A percentile compares a stretch with the other conserved stretches of the same genome.
Conservation (phyloP, 495 filamentous ascomycete species). For the Glonium stellatum region DNA sequence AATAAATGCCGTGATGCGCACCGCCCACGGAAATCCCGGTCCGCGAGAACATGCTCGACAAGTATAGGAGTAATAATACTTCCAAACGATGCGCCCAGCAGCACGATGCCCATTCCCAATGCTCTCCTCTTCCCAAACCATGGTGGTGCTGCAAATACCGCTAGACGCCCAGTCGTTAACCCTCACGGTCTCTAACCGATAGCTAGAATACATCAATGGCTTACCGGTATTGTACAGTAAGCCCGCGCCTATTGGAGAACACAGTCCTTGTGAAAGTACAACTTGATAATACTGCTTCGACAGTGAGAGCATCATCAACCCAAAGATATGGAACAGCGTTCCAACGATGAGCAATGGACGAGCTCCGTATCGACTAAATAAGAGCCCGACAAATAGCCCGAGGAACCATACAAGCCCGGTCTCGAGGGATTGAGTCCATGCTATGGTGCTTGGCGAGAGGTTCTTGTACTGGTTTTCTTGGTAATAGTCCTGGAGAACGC, state of each 20-base stretch:
- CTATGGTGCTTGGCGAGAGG: slow-evolving; percentile 44
- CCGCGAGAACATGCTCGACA: slow-evolving; percentile 54
- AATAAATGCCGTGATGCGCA: slow-evolving; percentile 61
- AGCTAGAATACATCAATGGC: neutral
- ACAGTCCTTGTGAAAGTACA: slow-evolving; percentile 52
- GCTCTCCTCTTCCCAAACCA: slow-evolving; percentile 18
- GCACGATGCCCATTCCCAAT: neutral
- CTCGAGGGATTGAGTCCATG: slow-evolving; percentile 51
- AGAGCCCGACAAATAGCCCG: slow-evolving; percentile 57
- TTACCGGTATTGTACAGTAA: slow-evolving; percentile 9
- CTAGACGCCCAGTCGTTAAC: slow-evolving; percentile 63
- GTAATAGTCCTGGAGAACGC: slow-evolving; percentile 56
- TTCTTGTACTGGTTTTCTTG: slow-evolving; percentile 43
- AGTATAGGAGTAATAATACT: slow-evolving; percentile 67
- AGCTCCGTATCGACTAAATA: slow-evolving; percentile 72
- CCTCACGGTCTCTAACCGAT: slow-evolving; percentile 28
- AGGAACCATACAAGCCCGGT: slow-evolving; percentile 49
- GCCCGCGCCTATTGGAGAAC: slow-evolving; percentile 33
- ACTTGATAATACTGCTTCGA: slow-evolving; percentile 60
- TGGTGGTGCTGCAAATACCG: slow-evolving; percentile 61
- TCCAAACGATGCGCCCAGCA: slow-evolving; percentile 54
- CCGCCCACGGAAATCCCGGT: slow-evolving; percentile 66
- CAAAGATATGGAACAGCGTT: slow-evolving; percentile 58
- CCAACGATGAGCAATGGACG: slow-evolving; percentile 56
- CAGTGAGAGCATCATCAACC: slow-evolving; percentile 66